Conservation (phyloP, 2,329 filamentous ascomycete genomes). For the Xylariaceae sp. region DNA sequence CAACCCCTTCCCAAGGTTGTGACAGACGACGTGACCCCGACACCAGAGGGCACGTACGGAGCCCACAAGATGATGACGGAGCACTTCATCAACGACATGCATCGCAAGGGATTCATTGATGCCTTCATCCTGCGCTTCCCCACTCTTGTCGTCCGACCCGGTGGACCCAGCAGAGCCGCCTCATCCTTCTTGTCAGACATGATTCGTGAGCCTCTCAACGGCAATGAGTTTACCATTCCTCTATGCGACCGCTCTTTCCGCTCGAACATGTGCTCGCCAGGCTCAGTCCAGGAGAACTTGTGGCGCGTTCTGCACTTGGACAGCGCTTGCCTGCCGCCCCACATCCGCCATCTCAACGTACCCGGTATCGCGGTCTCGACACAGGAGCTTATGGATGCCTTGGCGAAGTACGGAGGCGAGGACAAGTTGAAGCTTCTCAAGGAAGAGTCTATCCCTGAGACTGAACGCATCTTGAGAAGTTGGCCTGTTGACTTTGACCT, state of each 20-base stretch:
- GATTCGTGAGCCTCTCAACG: conserved; percentile 56
- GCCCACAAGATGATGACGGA: conserved; percentile 60
- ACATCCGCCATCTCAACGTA: conserved; percentile 52
- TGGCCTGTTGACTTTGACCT: conserved; percentile 57
- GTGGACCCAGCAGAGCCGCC: conserved; percentile 55
- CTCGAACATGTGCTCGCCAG: conserved; percentile 51
- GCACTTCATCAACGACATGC: conserved; percentile 58
- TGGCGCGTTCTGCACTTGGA: conserved; percentile 40
- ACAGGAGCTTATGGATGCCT: conserved; percentile 56
- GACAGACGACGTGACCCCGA: conserved; percentile 47
- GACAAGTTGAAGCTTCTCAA: conserved; percentile 48
- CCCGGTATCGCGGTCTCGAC: conserved; percentile 53
- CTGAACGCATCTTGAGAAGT: conserved; percentile 54
- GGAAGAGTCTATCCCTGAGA: conserved; percentile 49
- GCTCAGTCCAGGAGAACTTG: conserved; percentile 49
- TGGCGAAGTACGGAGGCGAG: conserved; percentile 50
- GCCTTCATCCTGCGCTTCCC: conserved; percentile 56
- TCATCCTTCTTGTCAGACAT: conserved; percentile 60
- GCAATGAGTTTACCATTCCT: conserved; percentile 49
- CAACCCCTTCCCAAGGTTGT: conserved; percentile 50
- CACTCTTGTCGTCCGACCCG: conserved; percentile 56
- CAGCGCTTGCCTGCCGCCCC: conserved; percentile 37
- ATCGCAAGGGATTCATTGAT: conserved; percentile 52
- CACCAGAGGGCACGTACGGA: conserved; percentile 58
- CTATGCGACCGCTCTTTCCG: conserved; percentile 45